These are phyloP conservation scores for Kuraishia capsulata DNA, from an alignment of 805 yeast species.

Conservation along the genomic window DNA sequence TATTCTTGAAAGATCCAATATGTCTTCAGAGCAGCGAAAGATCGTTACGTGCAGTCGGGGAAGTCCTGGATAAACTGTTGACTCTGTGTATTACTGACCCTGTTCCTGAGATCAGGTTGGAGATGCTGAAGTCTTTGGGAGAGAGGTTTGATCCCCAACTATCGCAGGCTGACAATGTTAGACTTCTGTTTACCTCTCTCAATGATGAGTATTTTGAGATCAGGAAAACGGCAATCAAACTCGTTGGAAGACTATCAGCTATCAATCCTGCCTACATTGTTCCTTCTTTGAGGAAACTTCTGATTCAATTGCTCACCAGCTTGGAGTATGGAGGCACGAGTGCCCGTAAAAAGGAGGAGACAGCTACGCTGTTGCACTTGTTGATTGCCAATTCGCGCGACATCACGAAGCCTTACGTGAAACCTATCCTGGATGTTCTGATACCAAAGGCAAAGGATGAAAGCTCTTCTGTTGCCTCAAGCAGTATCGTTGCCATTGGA, in stretches of 20 bases:
- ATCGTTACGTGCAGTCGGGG: constrained; percentile 75
- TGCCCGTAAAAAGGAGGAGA: constrained; percentile 71
- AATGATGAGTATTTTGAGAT: constrained; percentile 87
- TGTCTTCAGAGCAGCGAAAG: constrained; percentile 74
- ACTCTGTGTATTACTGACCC: constrained; percentile 87
- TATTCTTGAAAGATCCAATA: constrained; percentile 75
- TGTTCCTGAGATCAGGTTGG: constrained; percentile 73
- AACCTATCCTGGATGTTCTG: constrained; percentile 80
- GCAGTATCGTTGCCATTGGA: constrained; percentile 80
- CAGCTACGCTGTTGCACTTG: constrained; percentile 65
- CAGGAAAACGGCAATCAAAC: constrained; percentile 64
- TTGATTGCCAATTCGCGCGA: constrained; percentile 72
- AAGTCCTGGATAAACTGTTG: constrained; percentile 71
- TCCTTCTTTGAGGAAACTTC: constrained; percentile 80
- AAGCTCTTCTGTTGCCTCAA: constrained; percentile 77
- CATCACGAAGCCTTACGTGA: constrained; percentile 83
- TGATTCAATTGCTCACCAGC: constrained; percentile 78
- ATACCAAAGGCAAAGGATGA: constrained; percentile 66
- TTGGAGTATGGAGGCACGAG: constrained; percentile 74
- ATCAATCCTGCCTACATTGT: constrained; percentile 94
- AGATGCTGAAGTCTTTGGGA: constrained; percentile 65
- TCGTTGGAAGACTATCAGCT: constrained; percentile 76
- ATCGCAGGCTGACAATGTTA: constrained; percentile 88
- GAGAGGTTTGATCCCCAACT: constrained; percentile 81
- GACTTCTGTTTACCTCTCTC: constrained; percentile 75